Base-by-base conservation (phyloP, 805 yeast genomes). In the Debaryomyces maramus region DNA sequence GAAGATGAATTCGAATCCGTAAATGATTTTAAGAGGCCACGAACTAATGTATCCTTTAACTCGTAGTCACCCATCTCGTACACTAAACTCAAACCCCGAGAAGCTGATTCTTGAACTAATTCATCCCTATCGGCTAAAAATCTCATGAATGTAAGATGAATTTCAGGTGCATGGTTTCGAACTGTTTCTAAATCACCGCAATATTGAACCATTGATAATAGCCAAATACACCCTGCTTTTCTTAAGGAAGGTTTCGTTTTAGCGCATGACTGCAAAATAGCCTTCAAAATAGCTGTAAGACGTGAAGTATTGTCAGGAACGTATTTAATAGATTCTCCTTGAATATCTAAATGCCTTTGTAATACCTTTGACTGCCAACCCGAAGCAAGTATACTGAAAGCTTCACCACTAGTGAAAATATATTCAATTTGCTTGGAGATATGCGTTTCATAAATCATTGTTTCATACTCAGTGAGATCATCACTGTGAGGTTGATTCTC, bases 81-180 rank as follows among this genome's bases (percentile, higher is more conserved):
- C 4, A 89, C 75, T 13, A 90, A 65, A 47, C 90, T 80, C 38
- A 91, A 70, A 3, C 97, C 99, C 49, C 95, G 73, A 0, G 96
- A 81, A 0, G 98, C 97, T 9, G 93, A 77, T 44, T 91, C 97
- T 55, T 91, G 97, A n/a, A 89, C 71, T 14, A 89, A 61, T 21
- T 90, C 97, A 56, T 91, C 97, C 37, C 82, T 69, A 46, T 85
- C 93, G 0, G 87, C 81, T 40, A 91, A 67, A 53, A 87, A 86
- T 44, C 76, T 73, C 85, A 88, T 80, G 52, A 91, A 90, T 0
- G 84, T 65, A 3, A 75, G 55, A 57, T 91, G 97, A 31, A 89
- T 78, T 17, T 75, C 75, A n/a, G 78, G 64, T 0, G 88, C 69
- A 4, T 63, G 64, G 0, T 54, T 61, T 17, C 54, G 53, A 0